phyloP scores from a whole-genome alignment of 257 asterid genomes.

The Nicotiana attenuata region DNA sequence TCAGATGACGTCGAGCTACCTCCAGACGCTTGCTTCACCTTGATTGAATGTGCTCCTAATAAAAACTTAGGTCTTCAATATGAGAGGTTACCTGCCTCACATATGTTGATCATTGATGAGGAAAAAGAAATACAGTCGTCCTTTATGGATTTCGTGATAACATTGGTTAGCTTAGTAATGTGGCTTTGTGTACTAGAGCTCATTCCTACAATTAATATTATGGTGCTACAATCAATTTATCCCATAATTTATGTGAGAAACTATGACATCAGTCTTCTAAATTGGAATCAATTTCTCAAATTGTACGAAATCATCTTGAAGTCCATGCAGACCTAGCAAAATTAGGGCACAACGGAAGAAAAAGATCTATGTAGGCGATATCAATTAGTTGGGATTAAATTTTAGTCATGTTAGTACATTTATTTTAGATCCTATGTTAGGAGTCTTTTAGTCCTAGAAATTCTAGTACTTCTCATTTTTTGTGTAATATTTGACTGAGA shows the following conservation, averaged over 20 bases:
- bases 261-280: background rate
- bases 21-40: background rate
- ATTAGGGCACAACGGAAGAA: background rate
- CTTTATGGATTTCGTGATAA: background rate
- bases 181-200: background rate
- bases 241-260: background rate
- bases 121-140: background rate
- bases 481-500: background rate
- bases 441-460: background rate
- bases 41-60: background rate
- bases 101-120: background rate
- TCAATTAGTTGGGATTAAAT: background rate
- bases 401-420: background rate
- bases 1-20: background rate
- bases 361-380: background rate
- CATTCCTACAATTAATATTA: background rate
- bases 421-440: background rate
- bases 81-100: background rate
- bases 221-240: background rate
- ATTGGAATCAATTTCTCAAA: background rate
- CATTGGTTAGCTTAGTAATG: background rate
- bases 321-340: background rate
- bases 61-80: background rate
- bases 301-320: background rate
- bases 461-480: background rate